Evolutionary conservation across 192 early-diverging fungal genomes (phyloP), one percentile per base, ranked within the genome.

Genomic region (Coemansia sp.): DNA sequence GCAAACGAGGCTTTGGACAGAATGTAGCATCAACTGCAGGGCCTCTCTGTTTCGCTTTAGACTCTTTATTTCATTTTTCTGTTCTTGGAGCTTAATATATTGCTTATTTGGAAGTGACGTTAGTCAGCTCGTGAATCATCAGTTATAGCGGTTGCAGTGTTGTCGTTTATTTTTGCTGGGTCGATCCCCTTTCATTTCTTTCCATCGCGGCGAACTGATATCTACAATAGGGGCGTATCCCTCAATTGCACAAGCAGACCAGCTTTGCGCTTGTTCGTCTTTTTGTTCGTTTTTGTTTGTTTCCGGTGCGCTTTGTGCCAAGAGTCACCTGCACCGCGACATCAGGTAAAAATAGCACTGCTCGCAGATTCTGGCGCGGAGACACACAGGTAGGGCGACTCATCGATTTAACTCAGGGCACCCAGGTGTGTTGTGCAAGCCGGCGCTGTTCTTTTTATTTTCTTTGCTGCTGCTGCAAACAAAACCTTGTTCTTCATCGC

Each of bases 331-430:
- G 42, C 42, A 11, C 42, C 42, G 42, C 42, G 8, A 45, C n/a
- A n/a, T n/a, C 11, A 45, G 36, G 36, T 7, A 14, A 45, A 45
- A 45, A 45, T 45, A 7, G 42, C 42, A 45, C 34, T n/a, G 34
- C 42, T 16, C 42, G 42, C 42, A 45, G 42, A 45, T 45, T 45
- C 42, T 45, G 42, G 42, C 42, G 42, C 42, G 42, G 42, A 45
- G 42, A 45, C 8, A 45, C 42, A 45, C 16, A 45, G 42, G 42
- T 45, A 45, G 42, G 42, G 2, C 42, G 5, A 45, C 42, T 14
- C 42, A 14, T 11, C 5, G 42, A 45, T 45, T 45, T 11, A 45
- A 45, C 42, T 12, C 42, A 45, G 42, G 42, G 42, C 42, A 11
- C 42, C 16, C 16, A n/a, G 42, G 11, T 45, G 42, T 14, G 42